Evolutionary conservation across 192 early-diverging fungal genomes (phyloP), one percentile per base, ranked within the genome.

Genomic region (Linnemannia hyalina): DNA sequence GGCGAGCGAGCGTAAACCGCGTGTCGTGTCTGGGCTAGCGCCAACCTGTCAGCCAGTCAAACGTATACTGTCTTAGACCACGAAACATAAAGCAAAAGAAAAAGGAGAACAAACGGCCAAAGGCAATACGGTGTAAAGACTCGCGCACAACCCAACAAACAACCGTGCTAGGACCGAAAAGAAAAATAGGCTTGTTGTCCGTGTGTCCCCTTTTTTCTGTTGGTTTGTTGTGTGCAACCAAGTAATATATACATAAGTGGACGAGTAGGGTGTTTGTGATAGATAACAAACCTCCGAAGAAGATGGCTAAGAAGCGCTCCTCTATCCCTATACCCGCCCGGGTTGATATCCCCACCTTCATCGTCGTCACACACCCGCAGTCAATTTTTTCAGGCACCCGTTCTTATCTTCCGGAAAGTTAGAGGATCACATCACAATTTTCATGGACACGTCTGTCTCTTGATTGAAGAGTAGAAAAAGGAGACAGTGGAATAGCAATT

Each of bases 31-130:
- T 65, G 60, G 10, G 1, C 26, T 65, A 29, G 10, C 13, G 29
- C 60, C 55, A 52, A 22, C 20, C 49, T 20, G 49, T 0, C 16
- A 52, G 20, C 49, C 49, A 52, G 49, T 52, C 49, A 52, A 52
- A 3, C 38, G 38, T 3, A 2, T 40, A 15, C 44, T 46, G 4
- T 5, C 18, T 52, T 52, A 20, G 11, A 26, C 60, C 60, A 65
- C n/a, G 60, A 65, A 35, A 15, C 60, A 26, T 29, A 13, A 32
- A 57, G 10, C 16, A 15, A 57, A 57, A 26, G 3, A 13, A 46
- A 46, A 46, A 11, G 44, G n/a, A 60, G n/a, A 60, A 65, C 35
- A 65, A 65, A 65, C 60, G 60, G 60, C 60, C 60, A 65, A 65
- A 65, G 49, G 20, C 49, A 6, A 16, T 52, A 52, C 20, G 18